Conservation (phyloP, 345 rosid species). For the Viola odorata region DNA sequence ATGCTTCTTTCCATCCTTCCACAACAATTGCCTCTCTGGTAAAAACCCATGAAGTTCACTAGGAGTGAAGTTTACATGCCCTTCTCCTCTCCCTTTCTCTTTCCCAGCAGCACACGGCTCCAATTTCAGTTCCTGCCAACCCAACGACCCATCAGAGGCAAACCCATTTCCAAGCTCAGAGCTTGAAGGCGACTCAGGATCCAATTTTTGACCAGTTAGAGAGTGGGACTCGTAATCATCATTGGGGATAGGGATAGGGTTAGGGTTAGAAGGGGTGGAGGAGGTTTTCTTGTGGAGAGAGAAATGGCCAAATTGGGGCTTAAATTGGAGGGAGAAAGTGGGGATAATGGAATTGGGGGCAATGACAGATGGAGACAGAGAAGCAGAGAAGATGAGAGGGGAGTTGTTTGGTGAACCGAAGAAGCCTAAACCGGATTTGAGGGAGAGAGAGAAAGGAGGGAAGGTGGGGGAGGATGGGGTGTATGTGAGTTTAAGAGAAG, state of each 20-base stretch:
- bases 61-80: constrained; percentile 9
- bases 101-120: constrained; percentile 24
- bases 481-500: constrained; percentile 46
- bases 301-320: constrained; percentile 56
- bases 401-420: constrained; percentile 55
- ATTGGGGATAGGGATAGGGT: neutral
- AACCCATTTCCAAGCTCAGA: constrained; percentile 23
- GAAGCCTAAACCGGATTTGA: constrained; percentile 63
- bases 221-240: constrained; percentile 10
- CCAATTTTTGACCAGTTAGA: constrained; percentile 3
- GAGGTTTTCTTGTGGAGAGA: constrained; percentile 37
- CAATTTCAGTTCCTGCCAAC: constrained; percentile 59
- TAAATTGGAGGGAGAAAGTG: constrained; percentile 54
- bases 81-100: constrained; percentile 13
- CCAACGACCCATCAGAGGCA: constrained; percentile 22
- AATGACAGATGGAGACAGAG: constrained; percentile 34
- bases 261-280: constrained; percentile 25
- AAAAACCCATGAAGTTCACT: constrained; percentile 16
- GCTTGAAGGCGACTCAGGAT: constrained; percentile 21
- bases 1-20: constrained; percentile 21
- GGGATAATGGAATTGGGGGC: constrained; percentile 27
- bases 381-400: constrained; percentile 53
- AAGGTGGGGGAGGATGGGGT: constrained; percentile 17
- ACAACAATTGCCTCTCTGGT: constrained; percentile 20
- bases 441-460: constrained; percentile 41